Base-by-base conservation (phyloP, 176 grass and related monocot species). In the Oryza rufipogon region DNA sequence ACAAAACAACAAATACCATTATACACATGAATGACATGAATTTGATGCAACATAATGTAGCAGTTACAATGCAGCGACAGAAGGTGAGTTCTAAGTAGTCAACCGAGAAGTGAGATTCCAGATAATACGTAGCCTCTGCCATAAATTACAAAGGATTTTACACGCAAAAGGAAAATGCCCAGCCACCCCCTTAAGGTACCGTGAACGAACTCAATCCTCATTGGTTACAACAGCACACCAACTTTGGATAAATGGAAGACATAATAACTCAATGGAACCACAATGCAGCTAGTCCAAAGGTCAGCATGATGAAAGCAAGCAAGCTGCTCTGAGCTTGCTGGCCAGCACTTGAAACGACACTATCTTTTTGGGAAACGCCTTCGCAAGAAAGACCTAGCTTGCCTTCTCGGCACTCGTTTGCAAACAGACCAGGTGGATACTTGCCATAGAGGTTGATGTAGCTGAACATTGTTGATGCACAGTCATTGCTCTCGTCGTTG, bases 371-470 rank as follows among this genome's bases (percentile, higher is more conserved):
- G 26, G 47, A 3, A 14, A 69, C 39, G 7, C 45, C 61, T 0
- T 12, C 26, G 47, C 94, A 96, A 42, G 79, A 42, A 38, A 93
- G 86, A 14, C 94, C 94, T 52, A 30, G 2, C 74, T 93, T 93
- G 56, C 46, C 91, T 48, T 89, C 94, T 78, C 45, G 73, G 91
- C 94, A 96, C 70, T 88, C 84, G 0, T 58, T 82, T 5, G 94
- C 64, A 77, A 96, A 96, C 73, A 96, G 77, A 23, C 87, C 91
- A 58, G 86, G 89, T 74, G 94, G 94, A 60, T 93, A 96, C 14
- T 88, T 87, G 38, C 94, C 94, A 26, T 89, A 85, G 34, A 89
- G 52, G 48, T 93, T 89, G 67, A 96, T 93, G 86, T 96, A 96
- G 83, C 77, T 89, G 83, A 93, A 96, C 91, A 96, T 93, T n/a